Percentiles rank a stretch among this genome's conserved stretches.
These are phyloP conservation scores for Malus hybrid DNA, from an alignment of 331 rosid genomes.

Conservation along the genomic window DNA sequence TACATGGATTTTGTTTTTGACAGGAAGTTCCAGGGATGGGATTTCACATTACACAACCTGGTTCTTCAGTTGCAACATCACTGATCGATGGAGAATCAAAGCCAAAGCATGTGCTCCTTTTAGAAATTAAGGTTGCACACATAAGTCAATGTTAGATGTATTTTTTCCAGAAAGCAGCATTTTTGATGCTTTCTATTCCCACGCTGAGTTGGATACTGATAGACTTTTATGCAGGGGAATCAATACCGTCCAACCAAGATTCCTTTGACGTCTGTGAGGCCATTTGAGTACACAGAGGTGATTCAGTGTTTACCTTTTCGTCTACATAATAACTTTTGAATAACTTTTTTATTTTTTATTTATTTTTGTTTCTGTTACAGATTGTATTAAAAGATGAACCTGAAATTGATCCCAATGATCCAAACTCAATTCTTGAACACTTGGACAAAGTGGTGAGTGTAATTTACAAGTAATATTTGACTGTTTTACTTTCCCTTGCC, in stretches of 20 bases:
- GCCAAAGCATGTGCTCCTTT: conserved; percentile 90
- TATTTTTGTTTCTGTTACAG: conserved; percentile 33
- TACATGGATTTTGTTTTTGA: conserved; percentile 22
- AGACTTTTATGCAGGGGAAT: conserved; percentile 56
- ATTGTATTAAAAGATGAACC: conserved; percentile 69
- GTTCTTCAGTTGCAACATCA: conserved; percentile 98
- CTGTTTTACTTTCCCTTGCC: background rate
- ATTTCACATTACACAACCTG: conserved; percentile 97
- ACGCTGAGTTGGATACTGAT: conserved; percentile 10
- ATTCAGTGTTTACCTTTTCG: conserved; percentile 8
- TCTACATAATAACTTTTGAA: conserved; percentile 1
- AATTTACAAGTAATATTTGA: background rate
- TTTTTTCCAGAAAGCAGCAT: conserved; percentile 10
- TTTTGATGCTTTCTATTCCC: background rate
- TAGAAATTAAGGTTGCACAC: conserved; percentile 83
- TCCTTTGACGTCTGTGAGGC: conserved; percentile 87
- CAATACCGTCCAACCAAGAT: conserved; percentile 97
- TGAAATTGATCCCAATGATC: conserved; percentile 75
- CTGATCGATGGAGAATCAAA: conserved; percentile 98
- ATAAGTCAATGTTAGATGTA: conserved; percentile 1
- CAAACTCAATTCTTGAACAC: conserved; percentile 81
- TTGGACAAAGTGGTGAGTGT: conserved; percentile 66
- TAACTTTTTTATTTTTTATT: background rate
- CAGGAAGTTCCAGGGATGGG: conserved; percentile 99
- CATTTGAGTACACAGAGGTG: conserved; percentile 94